phyloP scores from a whole-genome alignment of 495 filamentous ascomycete genomes.

The Penicillium fimorum region DNA sequence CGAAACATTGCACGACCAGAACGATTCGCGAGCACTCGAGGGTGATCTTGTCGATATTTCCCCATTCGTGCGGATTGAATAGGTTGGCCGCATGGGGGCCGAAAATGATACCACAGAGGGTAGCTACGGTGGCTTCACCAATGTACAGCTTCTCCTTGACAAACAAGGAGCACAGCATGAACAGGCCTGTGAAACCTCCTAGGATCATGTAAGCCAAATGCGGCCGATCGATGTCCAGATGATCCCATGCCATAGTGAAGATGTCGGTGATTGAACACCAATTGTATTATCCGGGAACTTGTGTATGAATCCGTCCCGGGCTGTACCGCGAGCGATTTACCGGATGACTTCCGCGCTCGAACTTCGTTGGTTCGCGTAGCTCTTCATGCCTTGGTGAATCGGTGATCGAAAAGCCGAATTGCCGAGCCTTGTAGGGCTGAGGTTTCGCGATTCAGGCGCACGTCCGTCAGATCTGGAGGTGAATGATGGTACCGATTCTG shows the following conservation, averaged over 20 bases:
- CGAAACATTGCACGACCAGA: slow-evolving; percentile 98
- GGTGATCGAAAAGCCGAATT: slow-evolving; percentile 4
- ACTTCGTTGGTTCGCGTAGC: slow-evolving; percentile 17
- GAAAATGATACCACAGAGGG: slow-evolving; percentile 94
- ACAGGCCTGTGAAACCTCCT: slow-evolving; percentile 94
- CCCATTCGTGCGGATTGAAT: slow-evolving; percentile 83
- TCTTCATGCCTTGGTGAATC: slow-evolving; percentile 33
- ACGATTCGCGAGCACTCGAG: slow-evolving; percentile 97
- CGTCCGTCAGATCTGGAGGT: not conserved
- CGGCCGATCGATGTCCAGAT: slow-evolving; percentile 87
- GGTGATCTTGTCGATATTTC: slow-evolving; percentile 91
- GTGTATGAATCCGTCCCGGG: slow-evolving; percentile 1
- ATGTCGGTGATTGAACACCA: not conserved
- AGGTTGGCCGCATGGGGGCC: slow-evolving; percentile 91
- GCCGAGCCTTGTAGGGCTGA: slow-evolving; percentile 25
- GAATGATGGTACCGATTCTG: not conserved
- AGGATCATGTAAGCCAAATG: slow-evolving; percentile 99
- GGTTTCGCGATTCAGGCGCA: slow-evolving; percentile 1
- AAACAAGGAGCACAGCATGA: slow-evolving; percentile 96
- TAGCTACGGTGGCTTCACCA: slow-evolving; percentile 96
- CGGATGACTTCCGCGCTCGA: slow-evolving; percentile 28
- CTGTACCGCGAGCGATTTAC: slow-evolving; percentile 21
- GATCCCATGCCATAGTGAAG: slow-evolving; percentile 82
- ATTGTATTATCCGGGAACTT: slow-evolving; percentile 8
- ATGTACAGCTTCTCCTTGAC: slow-evolving; percentile 99